Conservation (phyloP, 768 basidiomycete species). For the Tylopilus sp. region DNA sequence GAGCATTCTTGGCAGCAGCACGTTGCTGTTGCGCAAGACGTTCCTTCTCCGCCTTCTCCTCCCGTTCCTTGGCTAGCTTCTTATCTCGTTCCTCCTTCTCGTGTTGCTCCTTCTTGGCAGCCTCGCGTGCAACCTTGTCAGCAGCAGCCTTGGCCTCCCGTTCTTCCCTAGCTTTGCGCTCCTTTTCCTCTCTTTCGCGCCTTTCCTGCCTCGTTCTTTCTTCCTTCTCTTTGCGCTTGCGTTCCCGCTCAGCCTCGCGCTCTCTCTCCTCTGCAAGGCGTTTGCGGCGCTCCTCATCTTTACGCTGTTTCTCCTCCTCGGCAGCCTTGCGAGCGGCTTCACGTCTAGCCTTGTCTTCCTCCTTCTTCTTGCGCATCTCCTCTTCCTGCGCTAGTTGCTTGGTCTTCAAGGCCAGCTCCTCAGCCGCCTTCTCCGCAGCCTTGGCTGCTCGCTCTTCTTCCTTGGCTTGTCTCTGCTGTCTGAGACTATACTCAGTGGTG, state of each 20-base stretch:
- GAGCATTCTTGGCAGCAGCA: conserved; percentile 43
- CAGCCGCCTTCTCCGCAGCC: conserved; percentile 83
- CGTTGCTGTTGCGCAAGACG: conserved; percentile 49
- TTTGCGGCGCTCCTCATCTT: conserved; percentile 80
- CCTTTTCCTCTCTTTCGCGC: conserved; percentile 56
- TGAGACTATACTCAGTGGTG: conserved; percentile 29
- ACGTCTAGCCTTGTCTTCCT: conserved; percentile 80
- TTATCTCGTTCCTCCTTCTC: conserved; percentile 68
- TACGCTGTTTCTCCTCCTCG: conserved; percentile 80
- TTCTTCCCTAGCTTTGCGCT: conserved; percentile 64
- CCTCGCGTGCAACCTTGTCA: conserved; percentile 45
- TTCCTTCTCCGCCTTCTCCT: conserved; percentile 51
- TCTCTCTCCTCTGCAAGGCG: conserved; percentile 79
- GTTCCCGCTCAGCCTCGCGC: conserved; percentile 70
- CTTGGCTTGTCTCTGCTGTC: conserved; percentile 88
- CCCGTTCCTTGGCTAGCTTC: conserved; percentile 61
- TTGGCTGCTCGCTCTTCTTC: conserved; percentile 85
- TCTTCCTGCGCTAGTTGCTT: conserved; percentile 77
- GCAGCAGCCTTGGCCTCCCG: conserved; percentile 52
- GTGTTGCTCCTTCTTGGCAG: conserved; percentile 41
- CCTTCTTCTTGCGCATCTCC: conserved; percentile 73
- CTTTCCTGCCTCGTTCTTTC: conserved; percentile 52
- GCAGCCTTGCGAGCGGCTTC: conserved; percentile 72
- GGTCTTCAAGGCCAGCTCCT: conserved; percentile 75
- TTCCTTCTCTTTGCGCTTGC: conserved; percentile 72